phyloP scores from a whole-genome alignment of 2,329 filamentous ascomycete species.

The Xylariaceae sp. region DNA sequence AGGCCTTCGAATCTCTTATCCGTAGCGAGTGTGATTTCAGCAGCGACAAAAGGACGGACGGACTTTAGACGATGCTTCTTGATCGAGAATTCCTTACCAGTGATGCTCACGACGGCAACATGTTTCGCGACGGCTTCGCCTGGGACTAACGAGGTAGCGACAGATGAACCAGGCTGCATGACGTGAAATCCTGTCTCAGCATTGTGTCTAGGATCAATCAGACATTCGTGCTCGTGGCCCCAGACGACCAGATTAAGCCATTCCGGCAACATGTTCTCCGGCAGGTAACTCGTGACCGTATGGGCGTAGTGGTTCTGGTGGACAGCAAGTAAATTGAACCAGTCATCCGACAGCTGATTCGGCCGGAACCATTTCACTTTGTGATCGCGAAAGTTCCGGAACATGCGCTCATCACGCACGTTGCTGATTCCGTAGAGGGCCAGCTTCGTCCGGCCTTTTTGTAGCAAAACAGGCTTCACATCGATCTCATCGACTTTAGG shows the following conservation, averaged over 20 bases:
- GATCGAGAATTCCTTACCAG: slow-evolving; percentile 71
- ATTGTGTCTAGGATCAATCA: slow-evolving; percentile 79
- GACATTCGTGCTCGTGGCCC: slow-evolving; percentile 96
- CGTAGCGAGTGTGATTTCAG: slow-evolving; percentile 70
- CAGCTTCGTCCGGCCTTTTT: slow-evolving; percentile 89
- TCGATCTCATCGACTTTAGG: slow-evolving; percentile 91
- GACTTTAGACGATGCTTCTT: slow-evolving; percentile 80
- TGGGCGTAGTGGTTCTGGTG: slow-evolving; percentile 96
- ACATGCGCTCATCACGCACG: slow-evolving; percentile 89
- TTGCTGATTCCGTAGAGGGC: slow-evolving; percentile 94
- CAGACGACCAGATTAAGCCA: slow-evolving; percentile 91
- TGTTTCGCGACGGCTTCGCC: slow-evolving; percentile 91
- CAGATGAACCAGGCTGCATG: slow-evolving; percentile 94
- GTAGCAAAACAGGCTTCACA: slow-evolving; percentile 83
- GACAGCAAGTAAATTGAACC: slow-evolving; percentile 93
- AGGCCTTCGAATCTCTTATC: slow-evolving; percentile 73
- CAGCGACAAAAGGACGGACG: slow-evolving; percentile 85
- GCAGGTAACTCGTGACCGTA: slow-evolving; percentile 87
- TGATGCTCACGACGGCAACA: slow-evolving; percentile 78
- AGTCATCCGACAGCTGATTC: slow-evolving; percentile 72
- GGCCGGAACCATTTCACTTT: slow-evolving; percentile 93
- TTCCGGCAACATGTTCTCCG: slow-evolving; percentile 85
- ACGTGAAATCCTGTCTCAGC: slow-evolving; percentile 88
- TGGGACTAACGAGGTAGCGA: slow-evolving; percentile 85
- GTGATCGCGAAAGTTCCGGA: slow-evolving; percentile 85